Conservation (phyloP, 208 protist genomes). For the Trypanosoma avium region DNA sequence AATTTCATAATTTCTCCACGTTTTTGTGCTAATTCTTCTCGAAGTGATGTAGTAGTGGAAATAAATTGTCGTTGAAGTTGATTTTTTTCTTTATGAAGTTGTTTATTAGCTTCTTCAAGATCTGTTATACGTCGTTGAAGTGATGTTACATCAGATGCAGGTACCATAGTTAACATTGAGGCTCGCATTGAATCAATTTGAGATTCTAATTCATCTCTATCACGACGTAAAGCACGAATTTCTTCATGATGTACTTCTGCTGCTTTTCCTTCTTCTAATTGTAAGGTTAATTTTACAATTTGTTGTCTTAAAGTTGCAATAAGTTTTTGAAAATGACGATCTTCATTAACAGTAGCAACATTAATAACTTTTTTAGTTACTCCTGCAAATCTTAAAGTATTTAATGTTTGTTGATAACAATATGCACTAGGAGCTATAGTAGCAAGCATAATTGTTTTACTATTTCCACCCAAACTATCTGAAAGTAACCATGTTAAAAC, state of each 20-base stretch:
- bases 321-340: conserved; percentile 76
- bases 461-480: conserved; percentile 87
- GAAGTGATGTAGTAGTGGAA: conserved; percentile 41
- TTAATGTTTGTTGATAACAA: conserved; percentile 85
- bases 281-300: conserved; percentile 76
- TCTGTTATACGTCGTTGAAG: conserved; percentile 44
- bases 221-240: conserved; percentile 39
- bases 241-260: conserved; percentile 57
- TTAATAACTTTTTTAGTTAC: conserved; percentile 87
- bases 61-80: conserved; percentile 57
- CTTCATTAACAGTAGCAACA: conserved; percentile 83
- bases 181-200: conserved; percentile 47
- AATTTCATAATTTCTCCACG: conserved; percentile 46
- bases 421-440: conserved; percentile 78
- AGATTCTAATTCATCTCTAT: conserved; percentile 43
- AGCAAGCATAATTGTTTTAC: conserved; percentile 89
- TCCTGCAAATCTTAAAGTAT: conserved; percentile 86
- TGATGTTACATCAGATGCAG: conserved; percentile 37
- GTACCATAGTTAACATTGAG: conserved; percentile 35
- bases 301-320: conserved; percentile 71
- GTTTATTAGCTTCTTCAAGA: conserved; percentile 42
- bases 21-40: conserved; percentile 62
- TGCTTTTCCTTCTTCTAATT: conserved; percentile 71
- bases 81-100: conserved; percentile 47
- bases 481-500: conserved; percentile 88